Percentiles rank a stretch among this genome's conserved stretches.
Evolutionary conservation across 2,329 filamentous ascomycete genomes (phyloP).

Genomic region (Tolypocladium album): DNA sequence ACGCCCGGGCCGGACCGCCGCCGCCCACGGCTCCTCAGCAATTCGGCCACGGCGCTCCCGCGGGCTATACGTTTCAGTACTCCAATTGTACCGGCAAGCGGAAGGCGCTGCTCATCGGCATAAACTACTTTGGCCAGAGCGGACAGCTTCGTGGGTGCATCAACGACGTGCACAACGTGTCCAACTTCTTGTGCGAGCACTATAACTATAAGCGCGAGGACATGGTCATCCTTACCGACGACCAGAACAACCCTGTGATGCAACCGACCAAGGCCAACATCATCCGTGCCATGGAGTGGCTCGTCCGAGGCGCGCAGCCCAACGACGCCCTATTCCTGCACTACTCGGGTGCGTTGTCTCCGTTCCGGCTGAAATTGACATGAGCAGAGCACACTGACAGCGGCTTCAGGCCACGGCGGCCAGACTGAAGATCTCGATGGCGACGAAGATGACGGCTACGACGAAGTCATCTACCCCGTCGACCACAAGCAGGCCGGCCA

Average conservation of each 20-base stretch:
- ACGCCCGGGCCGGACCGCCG: constrained; percentile 23
- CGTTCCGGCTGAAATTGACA: not conserved
- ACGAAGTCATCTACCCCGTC: constrained; percentile 71
- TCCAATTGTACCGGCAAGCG: constrained; percentile 62
- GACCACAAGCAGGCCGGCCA: constrained; percentile 60
- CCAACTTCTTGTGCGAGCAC: constrained; percentile 54
- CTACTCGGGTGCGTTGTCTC: constrained; percentile 44
- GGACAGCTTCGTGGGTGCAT: constrained; percentile 68
- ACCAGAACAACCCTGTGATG: constrained; percentile 58
- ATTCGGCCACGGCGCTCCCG: constrained; percentile 59
- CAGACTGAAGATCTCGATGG: constrained; percentile 64
- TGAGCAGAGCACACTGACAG: constrained; percentile 2
- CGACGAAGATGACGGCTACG: constrained; percentile 67
- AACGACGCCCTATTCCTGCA: constrained; percentile 73
- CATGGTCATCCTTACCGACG: constrained; percentile 70
- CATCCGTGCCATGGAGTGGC: constrained; percentile 63
- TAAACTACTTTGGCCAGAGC: constrained; percentile 69
- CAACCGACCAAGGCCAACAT: constrained; percentile 70
- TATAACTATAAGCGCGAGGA: constrained; percentile 67
- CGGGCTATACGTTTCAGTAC: constrained; percentile 64
- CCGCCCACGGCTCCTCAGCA: constrained; percentile 40
- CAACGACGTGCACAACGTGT: constrained; percentile 73
- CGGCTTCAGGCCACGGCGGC: constrained; percentile 55
- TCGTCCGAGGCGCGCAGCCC: constrained; percentile 58
- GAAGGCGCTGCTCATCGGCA: constrained; percentile 67